Base-by-base conservation (phyloP, 768 basidiomycete species). In the Xanthoconium stramineum region DNA sequence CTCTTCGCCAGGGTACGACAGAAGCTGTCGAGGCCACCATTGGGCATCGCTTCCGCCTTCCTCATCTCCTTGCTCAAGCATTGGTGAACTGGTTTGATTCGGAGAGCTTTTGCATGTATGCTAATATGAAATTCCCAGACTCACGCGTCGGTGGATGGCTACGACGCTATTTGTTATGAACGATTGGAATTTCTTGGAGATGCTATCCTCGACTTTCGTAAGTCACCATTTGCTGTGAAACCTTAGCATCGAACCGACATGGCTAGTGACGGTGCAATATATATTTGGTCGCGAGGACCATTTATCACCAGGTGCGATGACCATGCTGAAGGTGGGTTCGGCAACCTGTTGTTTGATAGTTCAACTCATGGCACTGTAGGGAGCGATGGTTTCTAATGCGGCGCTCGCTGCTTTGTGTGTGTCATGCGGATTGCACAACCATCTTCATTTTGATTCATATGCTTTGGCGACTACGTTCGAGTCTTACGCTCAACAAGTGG, bases 101-200 rank as follows among this genome's bases (percentile, higher is more conserved):
- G 6, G n/a, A 29, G 33, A 17, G 19, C 17, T 14, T 50, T 37
- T 43, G 37, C 7, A 20, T 19, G 48, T 29, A 47, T 24, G 11
- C 46, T 71, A 42, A 68, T n/a, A 28, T 17, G 17, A 56, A 20
- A n/a, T 12, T 33, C 38, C 47, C 61, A 93, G 90, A 87, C 86
- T 1, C 90, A 91, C 67, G 73, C 81, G 3, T 86, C 87, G 0
- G 73, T 80, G 35, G 78, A 81, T 58, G 79, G 79, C 5, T 77
- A 75, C 54, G 81, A 85, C 53, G 74, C 77, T 37, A 80, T 77
- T 14, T 81, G 81, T 17, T 88, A 89, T 64, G 88, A 91, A 63
- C 78, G 88, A 55, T 78, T 94, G 36, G 91, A 93, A 68, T 94
- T 93, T 66, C 76, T 93, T 39, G 92, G 92, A 13, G 92, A 94